A percentile compares a stretch with the other conserved stretches of the same genome.
These are phyloP conservation scores for Prunus mira DNA, from an alignment of 306 rosid species.

Conservation along the genomic window DNA sequence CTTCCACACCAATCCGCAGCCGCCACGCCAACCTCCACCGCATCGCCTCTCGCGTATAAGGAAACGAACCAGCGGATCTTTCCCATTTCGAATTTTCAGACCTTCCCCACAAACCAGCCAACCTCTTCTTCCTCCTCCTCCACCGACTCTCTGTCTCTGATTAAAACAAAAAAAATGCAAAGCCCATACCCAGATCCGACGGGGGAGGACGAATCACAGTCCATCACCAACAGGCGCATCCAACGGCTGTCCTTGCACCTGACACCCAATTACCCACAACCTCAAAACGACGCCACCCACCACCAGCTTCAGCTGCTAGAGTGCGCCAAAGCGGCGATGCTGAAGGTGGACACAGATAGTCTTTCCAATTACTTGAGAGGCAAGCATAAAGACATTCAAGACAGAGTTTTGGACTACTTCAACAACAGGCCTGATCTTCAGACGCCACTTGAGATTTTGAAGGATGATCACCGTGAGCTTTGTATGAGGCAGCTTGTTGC, in stretches of 20 bases:
- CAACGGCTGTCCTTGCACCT: constrained; percentile 58
- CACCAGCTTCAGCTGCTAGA: constrained; percentile 24
- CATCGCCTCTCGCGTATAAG: constrained; percentile 22
- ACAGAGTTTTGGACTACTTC: constrained; percentile 55
- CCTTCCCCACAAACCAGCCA: background rate
- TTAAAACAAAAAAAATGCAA: constrained; percentile 9
- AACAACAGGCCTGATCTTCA: constrained; percentile 67
- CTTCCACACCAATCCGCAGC: background rate
- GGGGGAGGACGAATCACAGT: constrained; percentile 29
- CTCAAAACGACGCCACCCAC: background rate
- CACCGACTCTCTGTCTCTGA: background rate
- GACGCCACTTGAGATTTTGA: constrained; percentile 78
- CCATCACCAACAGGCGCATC: constrained; percentile 44
- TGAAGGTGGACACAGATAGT: constrained; percentile 33
- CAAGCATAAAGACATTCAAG: constrained; percentile 67
- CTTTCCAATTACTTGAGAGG: constrained; percentile 59
- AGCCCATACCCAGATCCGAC: background rate
- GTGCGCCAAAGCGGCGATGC: constrained; percentile 49
- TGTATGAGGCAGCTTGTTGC: constrained; percentile 80
- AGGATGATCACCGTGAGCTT: constrained; percentile 64
- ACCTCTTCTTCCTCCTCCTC: background rate
- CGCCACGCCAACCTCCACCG: constrained; percentile 30
- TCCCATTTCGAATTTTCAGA: background rate
- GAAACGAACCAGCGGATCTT: background rate
- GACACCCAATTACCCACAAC: constrained; percentile 21